Evolutionary conservation across 306 rosid genomes (phyloP).

Genomic region (Trifolium dubium): DNA sequence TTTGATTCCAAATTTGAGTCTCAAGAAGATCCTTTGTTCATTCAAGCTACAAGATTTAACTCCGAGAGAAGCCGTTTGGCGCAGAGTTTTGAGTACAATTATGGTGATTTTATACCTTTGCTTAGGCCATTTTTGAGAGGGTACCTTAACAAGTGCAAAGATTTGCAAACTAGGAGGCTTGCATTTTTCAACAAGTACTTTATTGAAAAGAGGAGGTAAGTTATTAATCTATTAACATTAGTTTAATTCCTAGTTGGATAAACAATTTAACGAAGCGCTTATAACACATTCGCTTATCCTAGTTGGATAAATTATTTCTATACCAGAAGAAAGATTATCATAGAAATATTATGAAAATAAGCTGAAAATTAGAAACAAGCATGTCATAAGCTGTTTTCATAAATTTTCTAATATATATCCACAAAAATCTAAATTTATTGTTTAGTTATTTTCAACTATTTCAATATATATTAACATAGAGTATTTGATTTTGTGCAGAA

Average conservation of each 20-base stretch:
- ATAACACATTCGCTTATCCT: too few relatives aligned
- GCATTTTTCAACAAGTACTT: slow-evolving; percentile 71
- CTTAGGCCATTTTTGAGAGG: slow-evolving; percentile 75
- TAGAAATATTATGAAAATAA: too few relatives aligned
- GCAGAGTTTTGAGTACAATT: slow-evolving; percentile 87
- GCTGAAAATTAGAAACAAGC: too few relatives aligned
- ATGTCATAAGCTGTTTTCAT: neutral
- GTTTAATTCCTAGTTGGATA: neutral
- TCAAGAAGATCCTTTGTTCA: slow-evolving; percentile 77
- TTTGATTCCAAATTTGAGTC: slow-evolving; percentile 81
- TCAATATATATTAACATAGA: neutral
- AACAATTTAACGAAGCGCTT: neutral
- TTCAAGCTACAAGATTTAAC: slow-evolving; percentile 74
- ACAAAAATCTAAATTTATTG: neutral
- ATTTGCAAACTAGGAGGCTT: slow-evolving; percentile 69
- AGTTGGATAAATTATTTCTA: too few relatives aligned
- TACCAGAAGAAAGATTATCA: too few relatives aligned
- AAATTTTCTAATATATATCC: neutral
- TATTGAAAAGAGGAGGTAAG: slow-evolving; percentile 68
- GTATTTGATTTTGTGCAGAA: slow-evolving; percentile 41
- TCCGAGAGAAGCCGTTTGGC: slow-evolving; percentile 82
- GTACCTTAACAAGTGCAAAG: slow-evolving; percentile 79
- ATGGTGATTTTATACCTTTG: slow-evolving; percentile 89
- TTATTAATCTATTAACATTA: neutral
- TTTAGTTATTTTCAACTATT: neutral